Percentiles rank a stretch among this genome's conserved stretches.
These are phyloP conservation scores for Dissophora ornata DNA, from an alignment of 192 early-diverging fungal genomes.

Conservation along the genomic window DNA sequence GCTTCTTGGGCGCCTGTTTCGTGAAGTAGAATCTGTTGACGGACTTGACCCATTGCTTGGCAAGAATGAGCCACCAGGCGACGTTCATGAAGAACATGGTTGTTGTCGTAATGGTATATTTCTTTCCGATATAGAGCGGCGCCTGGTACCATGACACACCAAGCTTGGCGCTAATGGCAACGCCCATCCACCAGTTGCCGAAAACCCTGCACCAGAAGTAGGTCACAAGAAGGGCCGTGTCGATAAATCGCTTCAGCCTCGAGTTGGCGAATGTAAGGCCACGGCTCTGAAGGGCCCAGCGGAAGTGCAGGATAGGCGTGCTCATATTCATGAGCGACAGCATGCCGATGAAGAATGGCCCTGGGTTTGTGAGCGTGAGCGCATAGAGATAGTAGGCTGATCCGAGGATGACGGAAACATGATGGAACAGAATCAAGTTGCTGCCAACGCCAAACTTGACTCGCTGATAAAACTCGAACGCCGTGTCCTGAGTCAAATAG, in stretches of 20 bases:
- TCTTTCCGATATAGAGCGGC: constrained; percentile 39
- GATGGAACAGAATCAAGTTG: constrained; percentile 54
- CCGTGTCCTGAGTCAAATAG: constrained; percentile 47
- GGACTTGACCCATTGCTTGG: constrained; percentile 46
- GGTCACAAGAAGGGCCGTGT: constrained; percentile 43
- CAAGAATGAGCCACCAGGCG: constrained; percentile 48
- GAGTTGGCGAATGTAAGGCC: constrained; percentile 45
- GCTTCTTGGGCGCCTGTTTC: constrained; percentile 35
- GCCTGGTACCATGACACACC: constrained; percentile 50
- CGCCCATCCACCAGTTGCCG: constrained; percentile 56
- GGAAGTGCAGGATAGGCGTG: constrained; percentile 48
- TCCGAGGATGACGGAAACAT: constrained; percentile 50
- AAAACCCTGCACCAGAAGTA: constrained; percentile 55
- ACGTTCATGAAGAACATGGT: constrained; percentile 52
- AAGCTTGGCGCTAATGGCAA: constrained; percentile 48
- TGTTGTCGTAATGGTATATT: constrained; percentile 46
- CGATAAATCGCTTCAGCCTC: constrained; percentile 46
- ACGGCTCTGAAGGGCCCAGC: constrained; percentile 43
- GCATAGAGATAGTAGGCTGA: constrained; percentile 49
- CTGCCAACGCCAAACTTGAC: constrained; percentile 43
- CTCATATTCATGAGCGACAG: constrained; percentile 54
- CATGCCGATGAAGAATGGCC: constrained; percentile 53
- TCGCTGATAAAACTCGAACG: constrained; percentile 54
- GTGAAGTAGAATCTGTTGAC: constrained; percentile 51
- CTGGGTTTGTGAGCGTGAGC: constrained; percentile 38